These are phyloP conservation scores for Camptophora hylomeconis DNA, from an alignment of 2,329 filamentous ascomycete genomes.

Conservation along the genomic window DNA sequence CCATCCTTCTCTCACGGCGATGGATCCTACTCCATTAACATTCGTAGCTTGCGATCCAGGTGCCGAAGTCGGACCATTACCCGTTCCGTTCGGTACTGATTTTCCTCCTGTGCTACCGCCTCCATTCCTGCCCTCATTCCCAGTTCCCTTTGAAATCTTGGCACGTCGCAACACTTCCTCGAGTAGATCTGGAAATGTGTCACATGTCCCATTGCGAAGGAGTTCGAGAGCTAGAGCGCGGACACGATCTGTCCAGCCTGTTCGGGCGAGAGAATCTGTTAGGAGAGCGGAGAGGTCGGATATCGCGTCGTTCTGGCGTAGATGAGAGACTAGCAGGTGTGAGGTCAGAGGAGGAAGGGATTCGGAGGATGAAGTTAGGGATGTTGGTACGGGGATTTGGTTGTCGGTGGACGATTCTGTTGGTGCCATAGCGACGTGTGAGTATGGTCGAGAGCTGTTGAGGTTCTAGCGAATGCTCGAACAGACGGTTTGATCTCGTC, in stretches of 20 bases:
- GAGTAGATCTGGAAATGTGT: constrained; percentile 44
- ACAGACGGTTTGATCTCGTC: too few relatives aligned
- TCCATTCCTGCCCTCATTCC: constrained; percentile 15
- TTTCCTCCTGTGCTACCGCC: constrained; percentile 14
- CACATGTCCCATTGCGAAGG: constrained; percentile 44
- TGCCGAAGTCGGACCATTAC: constrained; percentile 15
- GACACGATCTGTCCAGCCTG: constrained; percentile 47
- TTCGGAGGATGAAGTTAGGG: constrained; percentile 2
- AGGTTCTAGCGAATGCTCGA: too few relatives aligned
- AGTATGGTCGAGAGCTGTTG: too few relatives aligned
- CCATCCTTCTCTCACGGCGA: constrained; percentile 21
- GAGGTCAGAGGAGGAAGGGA: constrained; percentile 2
- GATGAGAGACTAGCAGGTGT: constrained; percentile 10
- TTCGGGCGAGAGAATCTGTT: constrained; percentile 40
- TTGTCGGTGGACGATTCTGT: not conserved
- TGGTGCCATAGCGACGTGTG: too few relatives aligned
- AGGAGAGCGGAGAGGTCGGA: constrained; percentile 43
- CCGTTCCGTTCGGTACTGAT: too few relatives aligned
- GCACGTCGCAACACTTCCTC: constrained; percentile 38
- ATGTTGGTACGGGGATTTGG: constrained; percentile 4
- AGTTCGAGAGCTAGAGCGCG: constrained; percentile 41
- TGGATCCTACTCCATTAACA: constrained; percentile 16
- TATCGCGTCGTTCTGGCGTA: constrained; percentile 30
- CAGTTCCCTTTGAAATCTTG: constrained; percentile 18
- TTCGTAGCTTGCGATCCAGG: constrained; percentile 3